Evolutionary conservation across 1,284 basidiomycete species (phyloP).

Genomic region (Boletus sp.): DNA sequence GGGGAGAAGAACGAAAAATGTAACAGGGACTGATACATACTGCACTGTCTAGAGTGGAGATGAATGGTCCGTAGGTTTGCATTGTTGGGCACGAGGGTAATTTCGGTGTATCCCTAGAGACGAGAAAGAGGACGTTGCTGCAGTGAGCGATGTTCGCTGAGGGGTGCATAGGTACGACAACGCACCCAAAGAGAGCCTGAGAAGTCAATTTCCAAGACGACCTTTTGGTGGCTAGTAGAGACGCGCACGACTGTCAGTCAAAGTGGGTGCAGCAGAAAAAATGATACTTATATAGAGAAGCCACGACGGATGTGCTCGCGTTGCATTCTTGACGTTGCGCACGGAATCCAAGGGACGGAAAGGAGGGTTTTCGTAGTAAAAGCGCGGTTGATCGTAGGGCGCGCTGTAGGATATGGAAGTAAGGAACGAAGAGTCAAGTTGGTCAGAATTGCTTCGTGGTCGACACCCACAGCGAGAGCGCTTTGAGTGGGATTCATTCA

Average conservation of each 20-base stretch:
- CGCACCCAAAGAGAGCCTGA: conserved; percentile 72
- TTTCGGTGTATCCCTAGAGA: conserved; percentile 83
- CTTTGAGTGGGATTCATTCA: conserved; percentile 24
- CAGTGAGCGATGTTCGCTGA: conserved; percentile 19
- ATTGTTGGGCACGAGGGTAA: conserved; percentile 77
- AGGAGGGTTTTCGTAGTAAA: neutral
- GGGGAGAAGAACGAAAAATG: neutral
- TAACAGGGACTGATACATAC: conserved; percentile 43
- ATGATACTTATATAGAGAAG: conserved; percentile 74
- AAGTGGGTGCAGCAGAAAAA: conserved; percentile 18
- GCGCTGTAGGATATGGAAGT: conserved; percentile 1
- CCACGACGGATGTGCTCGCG: conserved; percentile 74
- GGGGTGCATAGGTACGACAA: conserved; percentile 7
- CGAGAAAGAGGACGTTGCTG: conserved; percentile 8
- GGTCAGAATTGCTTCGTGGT: conserved; percentile 19
- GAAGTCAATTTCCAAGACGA: conserved; percentile 87
- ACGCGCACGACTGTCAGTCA: conserved; percentile 49
- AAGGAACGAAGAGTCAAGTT: conserved; percentile 5
- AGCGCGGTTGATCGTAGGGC: neutral
- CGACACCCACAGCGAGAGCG: conserved; percentile 19
- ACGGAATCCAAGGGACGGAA: conserved; percentile 1
- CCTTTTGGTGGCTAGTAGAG: conserved; percentile 88
- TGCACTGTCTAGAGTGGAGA: conserved; percentile 82
- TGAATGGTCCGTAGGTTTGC: conserved; percentile 76
- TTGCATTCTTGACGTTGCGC: conserved; percentile 47